Conservation (phyloP, 257 asterid genomes). For the Echium plantagineum region DNA sequence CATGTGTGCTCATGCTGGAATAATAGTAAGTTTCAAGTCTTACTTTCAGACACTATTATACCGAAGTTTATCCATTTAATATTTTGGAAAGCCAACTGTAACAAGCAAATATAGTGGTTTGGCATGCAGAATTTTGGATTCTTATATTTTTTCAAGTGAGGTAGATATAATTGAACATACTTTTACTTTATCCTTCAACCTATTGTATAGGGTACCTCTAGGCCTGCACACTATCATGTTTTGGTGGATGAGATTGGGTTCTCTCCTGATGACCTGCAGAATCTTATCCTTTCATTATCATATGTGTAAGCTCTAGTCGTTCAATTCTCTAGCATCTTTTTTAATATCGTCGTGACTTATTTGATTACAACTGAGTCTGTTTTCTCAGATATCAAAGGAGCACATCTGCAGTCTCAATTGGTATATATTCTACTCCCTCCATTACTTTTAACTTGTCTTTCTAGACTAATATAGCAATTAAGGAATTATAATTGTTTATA, state of each 20-base stretch:
- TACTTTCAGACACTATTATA: slow-evolving; percentile 1
- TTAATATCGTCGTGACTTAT: background rate
- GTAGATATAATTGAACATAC: background rate
- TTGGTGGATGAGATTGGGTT: slow-evolving; percentile 89
- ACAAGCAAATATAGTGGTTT: background rate
- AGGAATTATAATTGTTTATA: too few relatives aligned
- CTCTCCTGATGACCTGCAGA: slow-evolving; percentile 77
- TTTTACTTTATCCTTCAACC: background rate
- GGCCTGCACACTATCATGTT: slow-evolving; percentile 87
- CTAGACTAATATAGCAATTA: too few relatives aligned
- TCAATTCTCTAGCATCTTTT: slow-evolving; percentile 2
- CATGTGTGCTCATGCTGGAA: slow-evolving; percentile 84
- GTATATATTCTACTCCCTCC: slow-evolving; percentile 23
- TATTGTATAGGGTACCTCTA: slow-evolving; percentile 64
- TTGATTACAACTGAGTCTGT: background rate
- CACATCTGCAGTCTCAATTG: slow-evolving; percentile 64
- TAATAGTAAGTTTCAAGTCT: slow-evolving; percentile 43
- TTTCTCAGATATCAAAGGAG: slow-evolving; percentile 66
- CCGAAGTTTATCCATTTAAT: background rate
- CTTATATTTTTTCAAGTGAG: background rate
- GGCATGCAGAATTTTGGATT: background rate
- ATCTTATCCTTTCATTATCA: slow-evolving; percentile 69
- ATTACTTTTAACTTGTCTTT: slow-evolving; percentile 4
- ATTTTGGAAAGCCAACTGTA: background rate
- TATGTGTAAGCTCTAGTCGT: slow-evolving; percentile 55